Percentiles rank a stretch among this genome's conserved stretches.
Evolutionary conservation across 75 land plant species (phyloP).

Genomic region (Ceratopteris richardii): DNA sequence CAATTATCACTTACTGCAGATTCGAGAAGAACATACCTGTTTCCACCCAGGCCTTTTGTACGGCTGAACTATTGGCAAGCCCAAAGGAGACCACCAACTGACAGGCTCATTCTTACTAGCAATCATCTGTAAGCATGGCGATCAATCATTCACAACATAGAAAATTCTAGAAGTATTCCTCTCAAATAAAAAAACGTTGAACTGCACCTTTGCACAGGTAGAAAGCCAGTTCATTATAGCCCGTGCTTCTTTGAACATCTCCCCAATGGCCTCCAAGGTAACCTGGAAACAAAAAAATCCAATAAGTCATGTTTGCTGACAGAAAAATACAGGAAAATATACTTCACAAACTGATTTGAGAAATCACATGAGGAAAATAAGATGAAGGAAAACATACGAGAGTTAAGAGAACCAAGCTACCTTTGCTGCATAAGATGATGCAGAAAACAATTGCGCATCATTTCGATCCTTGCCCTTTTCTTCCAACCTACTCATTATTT

Average conservation of each 20-base stretch:
- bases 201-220: slow-evolving; percentile 46
- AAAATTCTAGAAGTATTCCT: too few species aligned
- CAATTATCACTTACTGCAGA: too few species aligned
- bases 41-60: slow-evolving; percentile 48
- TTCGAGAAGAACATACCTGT: too few species aligned
- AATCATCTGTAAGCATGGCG: slow-evolving; percentile 1
- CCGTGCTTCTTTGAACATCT: slow-evolving; percentile 75
- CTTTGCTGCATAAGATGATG: slow-evolving; percentile 92
- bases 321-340: neutral
- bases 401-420: too few species aligned
- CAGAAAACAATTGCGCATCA: slow-evolving; percentile 39
- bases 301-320: too few species aligned
- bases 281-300: too few species aligned
- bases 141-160: too few species aligned
- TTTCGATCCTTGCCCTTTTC: slow-evolving; percentile 55
- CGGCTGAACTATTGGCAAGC: slow-evolving; percentile 97
- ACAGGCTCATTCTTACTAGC: slow-evolving; percentile 38
- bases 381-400: too few species aligned
- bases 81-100: slow-evolving; percentile 81
- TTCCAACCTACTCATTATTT: slow-evolving; percentile 72
- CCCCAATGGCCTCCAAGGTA: slow-evolving; percentile 32
- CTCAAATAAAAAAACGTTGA: neutral
- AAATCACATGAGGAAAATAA: too few species aligned
- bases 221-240: slow-evolving; percentile 87
- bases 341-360: too few species aligned